phyloP scores from a whole-genome alignment of 805 yeast species.

The Metschnikowia sp. region DNA sequence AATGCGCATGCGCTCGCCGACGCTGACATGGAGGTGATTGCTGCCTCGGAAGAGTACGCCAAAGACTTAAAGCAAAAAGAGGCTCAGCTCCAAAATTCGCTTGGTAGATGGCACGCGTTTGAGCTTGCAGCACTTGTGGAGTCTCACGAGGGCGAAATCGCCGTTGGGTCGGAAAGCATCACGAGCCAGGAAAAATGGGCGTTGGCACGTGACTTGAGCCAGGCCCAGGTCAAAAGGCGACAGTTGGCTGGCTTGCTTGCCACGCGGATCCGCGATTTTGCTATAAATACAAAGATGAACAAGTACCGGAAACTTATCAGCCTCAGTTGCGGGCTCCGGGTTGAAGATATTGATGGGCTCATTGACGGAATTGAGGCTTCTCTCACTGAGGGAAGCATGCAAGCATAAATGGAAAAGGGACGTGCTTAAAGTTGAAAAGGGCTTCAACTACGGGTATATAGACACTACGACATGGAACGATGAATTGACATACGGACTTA shows the following conservation, averaged over 20 bases:
- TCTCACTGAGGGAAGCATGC: slow-evolving; percentile 12
- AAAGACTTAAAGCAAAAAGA: slow-evolving; percentile 11
- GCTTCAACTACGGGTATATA: too few species aligned
- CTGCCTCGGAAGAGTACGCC: slow-evolving; percentile 14
- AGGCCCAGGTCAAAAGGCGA: slow-evolving; percentile 51
- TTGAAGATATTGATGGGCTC: slow-evolving; percentile 76
- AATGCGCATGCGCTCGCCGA: slow-evolving; percentile 24
- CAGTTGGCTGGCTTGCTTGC: slow-evolving; percentile 46
- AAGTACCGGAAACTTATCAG: slow-evolving; percentile 79
- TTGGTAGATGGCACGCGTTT: slow-evolving; percentile 34
- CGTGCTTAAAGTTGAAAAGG: too few species aligned
- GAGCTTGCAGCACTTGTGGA: slow-evolving; percentile 44
- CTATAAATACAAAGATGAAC: slow-evolving; percentile 53
- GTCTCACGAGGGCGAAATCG: slow-evolving; percentile 23
- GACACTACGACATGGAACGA: too few species aligned
- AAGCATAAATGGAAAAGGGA: not conserved
- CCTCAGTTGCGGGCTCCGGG: slow-evolving; percentile 68
- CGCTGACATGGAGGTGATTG: slow-evolving; percentile 22
- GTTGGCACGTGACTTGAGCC: slow-evolving; percentile 34
- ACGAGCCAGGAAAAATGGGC: slow-evolving; percentile 5
- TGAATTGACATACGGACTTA: too few species aligned
- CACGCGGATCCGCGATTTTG: slow-evolving; percentile 39
- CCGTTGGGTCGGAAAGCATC: not conserved
- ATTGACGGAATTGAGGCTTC: slow-evolving; percentile 63
- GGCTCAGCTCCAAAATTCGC: slow-evolving; percentile 8